These are phyloP conservation scores for Sphagnum magellanicum DNA, from an alignment of 228 moss, liverwort and hornwort species.

Conservation along the genomic window DNA sequence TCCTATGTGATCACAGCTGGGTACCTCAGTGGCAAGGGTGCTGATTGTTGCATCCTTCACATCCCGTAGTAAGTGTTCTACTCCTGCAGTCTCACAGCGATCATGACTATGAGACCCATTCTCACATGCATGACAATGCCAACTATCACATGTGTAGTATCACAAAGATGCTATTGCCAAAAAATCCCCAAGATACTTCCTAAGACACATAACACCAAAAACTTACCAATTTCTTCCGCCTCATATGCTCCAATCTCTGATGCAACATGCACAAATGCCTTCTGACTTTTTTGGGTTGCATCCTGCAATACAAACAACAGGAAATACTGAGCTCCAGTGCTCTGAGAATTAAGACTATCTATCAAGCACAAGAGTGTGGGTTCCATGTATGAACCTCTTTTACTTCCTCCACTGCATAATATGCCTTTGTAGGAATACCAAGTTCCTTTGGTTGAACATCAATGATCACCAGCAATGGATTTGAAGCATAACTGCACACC, in stretches of 20 bases:
- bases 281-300: conserved; percentile 92
- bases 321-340: not conserved
- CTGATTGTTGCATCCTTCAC: conserved; percentile 99
- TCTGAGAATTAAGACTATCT: not conserved
- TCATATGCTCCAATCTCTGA: conserved; percentile 95
- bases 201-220: no score
- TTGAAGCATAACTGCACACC: conserved; percentile 73
- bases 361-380: not conserved
- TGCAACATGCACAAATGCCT: conserved; percentile 83
- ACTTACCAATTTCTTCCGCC: conserved; percentile 88
- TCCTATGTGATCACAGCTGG: not conserved
- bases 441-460: conserved; percentile 97
- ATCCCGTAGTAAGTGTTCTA: conserved; percentile 92
- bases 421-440: conserved; percentile 97
- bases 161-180: no score
- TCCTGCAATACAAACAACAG: conserved; percentile 34
- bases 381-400: conserved; percentile 53
- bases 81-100: conserved; percentile 43
- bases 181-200: no score
- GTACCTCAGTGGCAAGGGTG: conserved; percentile 94
- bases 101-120: not conserved
- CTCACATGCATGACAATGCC: no score
- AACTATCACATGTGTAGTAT: no score
- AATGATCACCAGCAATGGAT: conserved; percentile 95
- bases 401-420: conserved; percentile 98